A percentile compares a stretch with the other conserved stretches of the same genome.
Evolutionary conservation across 73 alveolate species (phyloP).

Genomic region (Breviolum minutum): DNA sequence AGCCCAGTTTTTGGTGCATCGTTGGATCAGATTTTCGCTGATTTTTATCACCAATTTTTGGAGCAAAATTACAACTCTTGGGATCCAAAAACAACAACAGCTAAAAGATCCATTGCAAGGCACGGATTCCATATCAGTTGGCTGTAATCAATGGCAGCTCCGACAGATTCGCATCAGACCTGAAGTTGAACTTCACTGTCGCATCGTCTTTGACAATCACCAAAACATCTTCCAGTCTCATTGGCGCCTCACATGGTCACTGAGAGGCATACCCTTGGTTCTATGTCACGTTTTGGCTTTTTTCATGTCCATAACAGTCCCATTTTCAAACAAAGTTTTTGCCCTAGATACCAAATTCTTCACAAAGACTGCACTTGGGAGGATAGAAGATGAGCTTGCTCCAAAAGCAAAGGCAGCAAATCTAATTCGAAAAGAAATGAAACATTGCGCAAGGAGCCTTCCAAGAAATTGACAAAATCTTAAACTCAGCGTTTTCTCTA

Average conservation of each 20-base stretch:
- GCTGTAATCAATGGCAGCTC: neutral
- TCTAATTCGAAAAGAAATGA: too few species aligned
- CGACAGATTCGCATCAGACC: neutral
- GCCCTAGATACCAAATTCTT: neutral
- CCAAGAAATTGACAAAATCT: too few species aligned
- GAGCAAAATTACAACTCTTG: too few species aligned
- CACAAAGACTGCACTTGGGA: neutral
- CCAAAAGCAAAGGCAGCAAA: neutral
- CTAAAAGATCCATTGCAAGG: neutral
- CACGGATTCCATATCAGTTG: neutral
- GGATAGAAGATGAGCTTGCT: neutral
- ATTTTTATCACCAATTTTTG: too few species aligned
- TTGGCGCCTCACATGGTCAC: conserved; percentile 13
- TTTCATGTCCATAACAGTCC: neutral
- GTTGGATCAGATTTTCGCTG: too few species aligned
- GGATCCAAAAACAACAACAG: neutral
- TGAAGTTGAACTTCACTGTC: conserved; percentile 55
- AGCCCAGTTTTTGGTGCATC: neutral
- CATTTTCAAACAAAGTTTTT: too few species aligned
- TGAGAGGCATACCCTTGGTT: neutral
- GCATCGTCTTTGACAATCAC: conserved; percentile 24
- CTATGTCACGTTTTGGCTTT: neutral
- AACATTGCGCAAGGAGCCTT: too few species aligned
- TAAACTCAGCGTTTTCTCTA: too few species aligned
- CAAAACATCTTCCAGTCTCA: conserved; percentile 38